Evolutionary conservation across 441 rosid genomes (phyloP).

Genomic region (Brassica balearica): DNA sequence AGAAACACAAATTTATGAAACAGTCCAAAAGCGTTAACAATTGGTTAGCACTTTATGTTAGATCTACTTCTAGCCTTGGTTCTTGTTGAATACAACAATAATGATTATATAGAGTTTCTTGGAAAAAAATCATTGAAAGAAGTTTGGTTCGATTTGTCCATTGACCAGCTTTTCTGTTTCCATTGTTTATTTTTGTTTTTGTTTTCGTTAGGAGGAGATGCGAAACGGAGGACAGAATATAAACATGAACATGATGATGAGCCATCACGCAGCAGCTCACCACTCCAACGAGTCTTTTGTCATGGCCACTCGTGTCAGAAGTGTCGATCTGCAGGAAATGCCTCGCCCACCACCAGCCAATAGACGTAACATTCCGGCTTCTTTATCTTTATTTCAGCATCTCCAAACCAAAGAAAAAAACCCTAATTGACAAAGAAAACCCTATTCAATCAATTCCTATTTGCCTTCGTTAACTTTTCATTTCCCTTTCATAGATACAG

Average conservation of each 20-base stretch:
- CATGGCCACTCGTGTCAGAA: slow-evolving; percentile 33
- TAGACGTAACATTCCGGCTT: slow-evolving; percentile 36
- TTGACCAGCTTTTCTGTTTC: not conserved
- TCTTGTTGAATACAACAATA: slow-evolving; percentile 5
- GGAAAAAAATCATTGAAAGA: slow-evolving; percentile 1
- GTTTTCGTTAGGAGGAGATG: slow-evolving; percentile 63
- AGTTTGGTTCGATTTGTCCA: slow-evolving; percentile 11
- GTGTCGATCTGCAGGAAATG: slow-evolving; percentile 37
- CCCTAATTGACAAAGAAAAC: slow-evolving; percentile 28
- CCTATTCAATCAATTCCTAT: not conserved
- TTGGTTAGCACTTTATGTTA: slow-evolving; percentile 14
- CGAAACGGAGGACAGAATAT: slow-evolving; percentile 44
- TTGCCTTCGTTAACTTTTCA: not conserved
- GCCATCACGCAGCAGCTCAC: slow-evolving; percentile 29
- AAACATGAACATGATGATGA: slow-evolving; percentile 60
- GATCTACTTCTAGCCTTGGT: slow-evolving; percentile 3
- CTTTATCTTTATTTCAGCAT: slow-evolving; percentile 7
- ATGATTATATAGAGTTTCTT: slow-evolving; percentile 17
- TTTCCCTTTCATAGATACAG: slow-evolving; percentile 1
- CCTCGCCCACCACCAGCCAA: slow-evolving; percentile 38
- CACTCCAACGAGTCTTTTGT: slow-evolving; percentile 39
- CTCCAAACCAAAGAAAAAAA: not conserved
- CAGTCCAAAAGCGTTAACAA: slow-evolving; percentile 1
- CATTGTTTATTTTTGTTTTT: not conserved
- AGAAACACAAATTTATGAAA: slow-evolving; percentile 9